phyloP scores from a whole-genome alignment of 208 protist species.

The Leishmania braziliensis region DNA sequence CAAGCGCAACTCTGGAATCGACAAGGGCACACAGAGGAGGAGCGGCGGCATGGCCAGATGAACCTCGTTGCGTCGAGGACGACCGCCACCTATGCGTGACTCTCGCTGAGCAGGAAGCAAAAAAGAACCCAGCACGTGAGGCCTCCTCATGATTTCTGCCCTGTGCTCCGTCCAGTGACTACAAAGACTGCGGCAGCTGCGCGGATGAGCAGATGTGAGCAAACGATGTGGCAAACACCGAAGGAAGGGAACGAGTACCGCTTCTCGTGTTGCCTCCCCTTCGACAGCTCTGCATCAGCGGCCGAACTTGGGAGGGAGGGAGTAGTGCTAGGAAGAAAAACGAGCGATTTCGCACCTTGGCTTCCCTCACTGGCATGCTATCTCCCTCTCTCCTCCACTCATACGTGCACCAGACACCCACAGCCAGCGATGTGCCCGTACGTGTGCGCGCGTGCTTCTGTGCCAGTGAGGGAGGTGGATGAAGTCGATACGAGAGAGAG shows the following conservation, averaged over 20 bases:
- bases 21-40: background rate
- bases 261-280: background rate
- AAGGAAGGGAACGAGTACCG: background rate
- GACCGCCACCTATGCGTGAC: background rate
- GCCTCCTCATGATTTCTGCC: background rate
- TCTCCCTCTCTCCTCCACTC: background rate
- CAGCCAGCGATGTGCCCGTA: background rate
- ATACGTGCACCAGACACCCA: background rate
- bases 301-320: background rate
- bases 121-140: conserved; percentile 4
- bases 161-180: background rate
- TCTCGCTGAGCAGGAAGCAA: background rate
- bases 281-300: background rate
- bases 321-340: background rate
- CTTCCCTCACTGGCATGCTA: background rate
- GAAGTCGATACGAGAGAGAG: background rate
- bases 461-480: background rate
- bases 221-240: background rate
- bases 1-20: background rate
- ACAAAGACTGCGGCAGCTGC: background rate
- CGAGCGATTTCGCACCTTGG: background rate
- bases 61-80: background rate
- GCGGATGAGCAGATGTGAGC: background rate
- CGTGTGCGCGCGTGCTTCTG: background rate
- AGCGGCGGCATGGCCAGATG: background rate